Conservation (phyloP, 2,329 filamentous ascomycete species). For the Stemphylium vesicarium region DNA sequence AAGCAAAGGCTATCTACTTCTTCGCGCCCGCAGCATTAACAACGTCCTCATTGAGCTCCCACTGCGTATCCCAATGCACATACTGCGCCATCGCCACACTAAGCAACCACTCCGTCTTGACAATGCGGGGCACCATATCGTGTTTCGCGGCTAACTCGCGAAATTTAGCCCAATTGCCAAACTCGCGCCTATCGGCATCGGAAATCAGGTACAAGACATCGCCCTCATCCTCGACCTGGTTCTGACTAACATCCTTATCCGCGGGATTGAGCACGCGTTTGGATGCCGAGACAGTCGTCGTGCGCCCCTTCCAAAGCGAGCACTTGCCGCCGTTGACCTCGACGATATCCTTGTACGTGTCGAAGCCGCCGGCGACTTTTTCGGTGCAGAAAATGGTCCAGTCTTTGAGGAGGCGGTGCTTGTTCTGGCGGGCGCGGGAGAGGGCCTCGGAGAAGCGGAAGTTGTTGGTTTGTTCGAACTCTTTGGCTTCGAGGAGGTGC, state of each 20-base stretch:
- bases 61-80: conserved; percentile 54
- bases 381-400: conserved; percentile 86
- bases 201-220: conserved; percentile 78
- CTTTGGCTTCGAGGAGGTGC: conserved; percentile 72
- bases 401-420: conserved; percentile 74
- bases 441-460: conserved; percentile 74
- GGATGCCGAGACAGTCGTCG: conserved; percentile 66
- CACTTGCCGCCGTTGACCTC: conserved; percentile 88
- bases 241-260: conserved; percentile 54
- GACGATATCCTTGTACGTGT: conserved; percentile 85
- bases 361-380: conserved; percentile 77
- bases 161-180: conserved; percentile 80
- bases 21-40: conserved; percentile 24
- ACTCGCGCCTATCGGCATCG: conserved; percentile 69
- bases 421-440: conserved; percentile 74
- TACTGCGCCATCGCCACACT: conserved; percentile 89
- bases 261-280: conserved; percentile 41
- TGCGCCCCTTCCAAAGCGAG: conserved; percentile 75
- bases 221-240: conserved; percentile 66
- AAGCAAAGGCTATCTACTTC: conserved; percentile 14
- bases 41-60: conserved; percentile 44
- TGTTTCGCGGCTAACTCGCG: conserved; percentile 77
- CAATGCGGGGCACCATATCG: conserved; percentile 80
- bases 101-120: conserved; percentile 87
- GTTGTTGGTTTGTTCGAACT: conserved; percentile 73